Percentiles rank a stretch among this genome's conserved stretches.
phyloP scores from a whole-genome alignment of 306 rosid genomes.

The Calophaca sinica region DNA sequence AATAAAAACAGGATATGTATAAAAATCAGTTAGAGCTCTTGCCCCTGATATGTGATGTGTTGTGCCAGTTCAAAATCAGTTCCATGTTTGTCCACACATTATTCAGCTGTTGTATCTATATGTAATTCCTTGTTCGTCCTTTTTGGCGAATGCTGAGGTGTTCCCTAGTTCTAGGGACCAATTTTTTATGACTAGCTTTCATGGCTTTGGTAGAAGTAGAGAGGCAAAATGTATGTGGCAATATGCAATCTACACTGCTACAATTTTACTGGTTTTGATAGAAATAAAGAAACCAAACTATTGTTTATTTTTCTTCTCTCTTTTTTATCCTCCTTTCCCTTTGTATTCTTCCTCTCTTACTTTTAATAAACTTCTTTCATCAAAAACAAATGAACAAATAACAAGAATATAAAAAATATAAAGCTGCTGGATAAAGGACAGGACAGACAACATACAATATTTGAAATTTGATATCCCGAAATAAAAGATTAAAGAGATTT shows the following conservation, averaged over 20 bases:
- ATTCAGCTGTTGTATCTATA: not conserved
- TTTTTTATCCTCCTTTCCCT: not conserved
- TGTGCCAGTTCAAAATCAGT: too few relatives aligned
- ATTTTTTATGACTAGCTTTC: not conserved
- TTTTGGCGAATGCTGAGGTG: not conserved
- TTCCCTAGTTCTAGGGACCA: not conserved
- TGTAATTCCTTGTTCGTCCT: not conserved
- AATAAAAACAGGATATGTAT: too few relatives aligned
- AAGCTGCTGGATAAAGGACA: not conserved
- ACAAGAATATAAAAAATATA: not conserved
- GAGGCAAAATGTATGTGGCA: not conserved
- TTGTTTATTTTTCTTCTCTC: not conserved
- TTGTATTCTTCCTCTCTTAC: not conserved
- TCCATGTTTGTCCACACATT: not conserved
- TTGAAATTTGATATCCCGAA: constrained; percentile 41
- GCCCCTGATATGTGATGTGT: too few relatives aligned
- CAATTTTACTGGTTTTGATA: not conserved
- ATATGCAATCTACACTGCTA: not conserved
- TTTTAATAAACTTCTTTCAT: not conserved
- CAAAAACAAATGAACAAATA: not conserved
- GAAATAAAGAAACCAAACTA: not conserved
- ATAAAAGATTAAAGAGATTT: constrained; percentile 39
- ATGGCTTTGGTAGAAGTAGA: not conserved
- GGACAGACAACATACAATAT: constrained; percentile 27
- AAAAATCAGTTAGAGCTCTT: too few relatives aligned